These are phyloP conservation scores for Clathrospora elynae DNA, from an alignment of 2,329 filamentous ascomycete genomes.

Conservation along the genomic window DNA sequence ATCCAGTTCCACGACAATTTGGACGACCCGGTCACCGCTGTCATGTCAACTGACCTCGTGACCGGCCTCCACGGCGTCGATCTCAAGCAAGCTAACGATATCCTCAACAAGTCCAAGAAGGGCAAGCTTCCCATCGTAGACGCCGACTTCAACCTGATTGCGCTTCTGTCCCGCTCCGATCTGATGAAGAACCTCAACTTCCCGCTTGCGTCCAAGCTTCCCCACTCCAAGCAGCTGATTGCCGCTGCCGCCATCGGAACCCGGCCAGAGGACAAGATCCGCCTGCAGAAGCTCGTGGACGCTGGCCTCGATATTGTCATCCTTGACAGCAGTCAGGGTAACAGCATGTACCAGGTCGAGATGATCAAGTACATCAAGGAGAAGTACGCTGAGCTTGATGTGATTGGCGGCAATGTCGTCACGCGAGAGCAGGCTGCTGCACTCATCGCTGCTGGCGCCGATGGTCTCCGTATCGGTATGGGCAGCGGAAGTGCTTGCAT, in stretches of 20 bases:
- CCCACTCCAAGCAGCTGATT: conserved; percentile 96
- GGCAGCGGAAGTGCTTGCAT: conserved; percentile 97
- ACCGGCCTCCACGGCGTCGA: conserved; percentile 84
- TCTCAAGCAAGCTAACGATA: conserved; percentile 86
- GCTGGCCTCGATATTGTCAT: conserved; percentile 95
- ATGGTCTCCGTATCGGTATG: conserved; percentile 98
- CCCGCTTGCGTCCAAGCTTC: conserved; percentile 92
- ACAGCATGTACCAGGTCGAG: conserved; percentile 97
- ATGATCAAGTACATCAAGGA: conserved; percentile 98
- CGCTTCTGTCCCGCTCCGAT: conserved; percentile 67
- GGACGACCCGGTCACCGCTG: conserved; percentile 74
- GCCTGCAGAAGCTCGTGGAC: conserved; percentile 85
- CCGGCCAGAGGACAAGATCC: conserved; percentile 85
- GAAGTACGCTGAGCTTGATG: conserved; percentile 82
- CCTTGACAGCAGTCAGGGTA: conserved; percentile 95
- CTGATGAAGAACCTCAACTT: conserved; percentile 99
- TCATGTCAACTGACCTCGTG: conserved; percentile 95
- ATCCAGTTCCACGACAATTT: conserved; percentile 90
- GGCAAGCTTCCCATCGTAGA: conserved; percentile 96
- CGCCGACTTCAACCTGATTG: conserved; percentile 73
- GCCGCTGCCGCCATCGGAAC: conserved; percentile 95
- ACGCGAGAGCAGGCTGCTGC: conserved; percentile 93
- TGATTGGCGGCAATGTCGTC: conserved; percentile 98
- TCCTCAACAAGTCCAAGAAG: conserved; percentile 95
- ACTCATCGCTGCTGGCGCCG: conserved; percentile 90